These are phyloP conservation scores for Boletus edulis DNA, from an alignment of 768 basidiomycete genomes.

Conservation along the genomic window DNA sequence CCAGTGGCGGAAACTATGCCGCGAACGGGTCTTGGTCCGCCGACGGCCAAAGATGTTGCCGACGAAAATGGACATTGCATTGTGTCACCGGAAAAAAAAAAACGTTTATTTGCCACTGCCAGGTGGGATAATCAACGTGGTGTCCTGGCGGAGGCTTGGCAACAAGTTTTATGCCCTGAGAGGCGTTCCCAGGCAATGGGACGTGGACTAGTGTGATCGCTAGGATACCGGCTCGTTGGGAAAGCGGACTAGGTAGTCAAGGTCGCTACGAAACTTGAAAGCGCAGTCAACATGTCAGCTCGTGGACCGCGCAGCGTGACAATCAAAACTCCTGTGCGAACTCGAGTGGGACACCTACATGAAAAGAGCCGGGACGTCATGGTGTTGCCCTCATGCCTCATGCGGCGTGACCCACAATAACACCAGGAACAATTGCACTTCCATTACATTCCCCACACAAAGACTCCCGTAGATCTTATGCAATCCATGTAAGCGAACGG, in stretches of 20 bases:
- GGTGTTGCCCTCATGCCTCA: neutral
- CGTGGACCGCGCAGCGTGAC: neutral
- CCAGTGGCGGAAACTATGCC: conserved; percentile 13
- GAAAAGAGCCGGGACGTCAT: neutral
- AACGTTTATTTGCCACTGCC: neutral
- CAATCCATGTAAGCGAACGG: conserved; percentile 11
- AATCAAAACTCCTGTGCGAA: neutral
- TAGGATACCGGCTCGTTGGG: neutral
- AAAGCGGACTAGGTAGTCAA: neutral
- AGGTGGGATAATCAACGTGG: conserved; percentile 12
- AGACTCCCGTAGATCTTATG: conserved; percentile 4
- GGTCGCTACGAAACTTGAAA: conserved; percentile 1
- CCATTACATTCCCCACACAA: conserved; percentile 23
- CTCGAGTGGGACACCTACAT: neutral
- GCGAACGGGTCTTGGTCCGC: neutral
- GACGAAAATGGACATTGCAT: neutral
- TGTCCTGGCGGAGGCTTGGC: neutral
- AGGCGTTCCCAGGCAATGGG: conserved; percentile 5
- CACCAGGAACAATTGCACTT: conserved; percentile 5
- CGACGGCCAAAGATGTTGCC: conserved; percentile 7
- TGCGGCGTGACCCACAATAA: conserved; percentile 8
- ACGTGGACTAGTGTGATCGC: neutral
- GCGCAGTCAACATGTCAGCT: neutral
- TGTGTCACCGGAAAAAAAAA: neutral
- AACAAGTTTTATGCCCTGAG: neutral